Evolutionary conservation across 805 yeast genomes (phyloP), one percentile per base, ranked within the genome.

Genomic region (Pichia ethanolica): DNA sequence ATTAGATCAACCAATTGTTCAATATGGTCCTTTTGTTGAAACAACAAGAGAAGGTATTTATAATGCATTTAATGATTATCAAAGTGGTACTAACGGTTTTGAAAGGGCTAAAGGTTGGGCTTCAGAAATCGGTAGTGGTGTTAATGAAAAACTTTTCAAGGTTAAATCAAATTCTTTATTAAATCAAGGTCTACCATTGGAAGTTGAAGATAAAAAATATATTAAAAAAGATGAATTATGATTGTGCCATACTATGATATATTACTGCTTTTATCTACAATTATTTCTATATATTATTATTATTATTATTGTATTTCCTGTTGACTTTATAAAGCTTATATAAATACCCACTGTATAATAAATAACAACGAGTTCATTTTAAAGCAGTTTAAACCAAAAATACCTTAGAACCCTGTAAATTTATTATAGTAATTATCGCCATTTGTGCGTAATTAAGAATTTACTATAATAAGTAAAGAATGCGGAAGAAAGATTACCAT

Each of bases 11-110:
- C 78, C 79, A 14, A 73, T 85, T 48, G 85, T 87, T 34, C 96
- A 89, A 62, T 83, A 89, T 62, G 97, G 97, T 14, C 96, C 97
- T 12, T 90, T 89, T 62, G 97, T 89, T 20, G 91, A 86, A 53
- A 78, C 86, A 8, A 69, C 83, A 27, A 73, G 73, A 48, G 84
- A 80, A 46, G 79, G 78, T 54, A 82, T 89, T 51, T 74, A 79
- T 55, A 67, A 83, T 57, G 93, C 88, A 0, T 81, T 86, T 59
- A 58, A 68, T 64, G 89, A 86, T 62, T 90, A 84, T 63, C 91
- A 84, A 66, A 63, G 68, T 45, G 83, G 79, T 49, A 65, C 69
- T 30, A 83, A 83, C 61, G 91, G 91, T 0, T 86, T 86, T 59
- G 88, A 81, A 62, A 77, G 75, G 45, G 78, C 86, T 39, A 72